Evolutionary conservation across 169 alveolate genomes (phyloP), one percentile per base, ranked within the genome.

Genomic region (Cryptosporidium canis): DNA sequence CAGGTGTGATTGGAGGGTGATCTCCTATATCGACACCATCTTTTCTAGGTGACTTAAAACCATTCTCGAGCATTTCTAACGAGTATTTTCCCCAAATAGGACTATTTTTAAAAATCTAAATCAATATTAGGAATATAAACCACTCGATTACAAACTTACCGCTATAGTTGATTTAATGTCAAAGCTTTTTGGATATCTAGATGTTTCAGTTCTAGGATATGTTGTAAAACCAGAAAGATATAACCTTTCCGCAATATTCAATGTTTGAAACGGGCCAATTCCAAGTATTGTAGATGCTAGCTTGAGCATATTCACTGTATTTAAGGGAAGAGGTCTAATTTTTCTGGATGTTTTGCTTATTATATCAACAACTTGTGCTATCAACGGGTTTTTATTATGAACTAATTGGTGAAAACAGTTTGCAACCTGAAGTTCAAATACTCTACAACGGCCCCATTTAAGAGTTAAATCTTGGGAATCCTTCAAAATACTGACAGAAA

Each of bases 1-100:
- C 96, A 0, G 99, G 99, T 0, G 98, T 96, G 16, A 97, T 97
- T 7, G 99, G 99, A 14, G 99, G 99, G 83, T 97, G 99, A 83
- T 97, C 99, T 0, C 98, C 98, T 21, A 94, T 97, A 90, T 97
- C 98, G 16, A 85, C 83, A n/a, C 99, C 99, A 55, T 93, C 93
- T 31, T 64, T 63, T 31, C 66, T 66, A 64, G 97, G 96, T 27
- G 85, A 90, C 66, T 90, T 92, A 55, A 85, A 85, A n/a, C 94
- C 92, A 4, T 45, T 85, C 29, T 90, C 85, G 5, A 94, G 83
- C 41, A 92, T 39, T 58, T 63, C 85, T 39, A 63, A 55, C 1
- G 94, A 93, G 70, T 92, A 92, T 51, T 90, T 68, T 2, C 96
- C 96, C 93, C 95, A 93, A 24, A 85, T 85, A 29, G 93, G 91